Percentiles rank a stretch among this genome's conserved stretches.
phyloP scores from a whole-genome alignment of 306 rosid species.

The Cyclanthera cordifolia region DNA sequence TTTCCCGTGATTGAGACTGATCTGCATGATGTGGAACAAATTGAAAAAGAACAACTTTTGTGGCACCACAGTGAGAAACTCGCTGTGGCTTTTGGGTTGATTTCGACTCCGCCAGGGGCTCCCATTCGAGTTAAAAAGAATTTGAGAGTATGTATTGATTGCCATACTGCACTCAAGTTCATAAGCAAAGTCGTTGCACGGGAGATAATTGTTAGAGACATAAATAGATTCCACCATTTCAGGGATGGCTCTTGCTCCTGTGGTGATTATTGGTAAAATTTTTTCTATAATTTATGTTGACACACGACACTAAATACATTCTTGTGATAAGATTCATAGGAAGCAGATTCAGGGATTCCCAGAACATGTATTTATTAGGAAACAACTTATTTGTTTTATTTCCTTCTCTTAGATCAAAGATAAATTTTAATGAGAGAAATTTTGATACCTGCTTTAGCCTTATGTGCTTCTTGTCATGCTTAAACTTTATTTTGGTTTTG shows the following conservation, averaged over 20 bases:
- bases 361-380: neutral
- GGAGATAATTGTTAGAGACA: slow-evolving; percentile 73
- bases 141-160: slow-evolving; percentile 65
- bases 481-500: neutral
- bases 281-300: neutral
- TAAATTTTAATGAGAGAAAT: neutral
- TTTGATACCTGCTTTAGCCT: neutral
- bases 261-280: slow-evolving; percentile 72
- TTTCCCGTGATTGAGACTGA: slow-evolving; percentile 62
- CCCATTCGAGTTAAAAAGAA: slow-evolving; percentile 84
- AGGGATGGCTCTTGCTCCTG: slow-evolving; percentile 77
- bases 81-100: slow-evolving; percentile 73
- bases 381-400: neutral
- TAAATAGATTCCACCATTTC: slow-evolving; percentile 81
- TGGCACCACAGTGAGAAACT: slow-evolving; percentile 79
- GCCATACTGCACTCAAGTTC: slow-evolving; percentile 67
- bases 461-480: neutral
- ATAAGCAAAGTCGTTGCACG: slow-evolving; percentile 47
- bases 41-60: slow-evolving; percentile 54
- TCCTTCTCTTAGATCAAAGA: slow-evolving; percentile 1
- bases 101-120: slow-evolving; percentile 56
- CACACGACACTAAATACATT: neutral
- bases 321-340: neutral
- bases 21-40: slow-evolving; percentile 59
- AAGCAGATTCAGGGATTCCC: neutral